Evolutionary conservation across 2,329 filamentous ascomycete genomes (phyloP), one percentile per base, ranked within the genome.

Genomic region (Cadophora malorum): DNA sequence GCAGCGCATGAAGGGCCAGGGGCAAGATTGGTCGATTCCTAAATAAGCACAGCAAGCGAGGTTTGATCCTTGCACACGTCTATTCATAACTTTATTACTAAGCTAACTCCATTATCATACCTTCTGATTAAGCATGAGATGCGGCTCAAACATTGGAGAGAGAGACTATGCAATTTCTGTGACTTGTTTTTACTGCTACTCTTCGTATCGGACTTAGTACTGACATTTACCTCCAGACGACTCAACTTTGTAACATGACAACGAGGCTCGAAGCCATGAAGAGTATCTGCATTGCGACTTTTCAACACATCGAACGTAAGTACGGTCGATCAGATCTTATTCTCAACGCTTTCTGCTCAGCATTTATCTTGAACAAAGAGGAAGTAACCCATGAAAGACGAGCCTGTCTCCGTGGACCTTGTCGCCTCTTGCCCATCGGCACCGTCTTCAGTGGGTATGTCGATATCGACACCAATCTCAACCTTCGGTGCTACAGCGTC

Each of bases 281-380:
- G 35, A 38, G 9, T 9, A 38, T 38, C 41, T 45, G 16, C 12
- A n/a, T n/a, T n/a, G n/a, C n/a, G n/a, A n/a, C n/a, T n/a, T n/a
- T n/a, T n/a, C n/a, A n/a, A n/a, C n/a, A n/a, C n/a, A n/a, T n/a
- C n/a, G n/a, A n/a, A n/a, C n/a, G n/a, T n/a, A n/a, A n/a, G n/a
- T n/a, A n/a, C n/a, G n/a, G n/a, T n/a, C n/a, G n/a, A n/a, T n/a
- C n/a, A n/a, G n/a, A n/a, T n/a, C n/a, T n/a, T n/a, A n/a, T n/a
- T n/a, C n/a, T n/a, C n/a, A n/a, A n/a, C n/a, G n/a, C 14, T 12
- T 7, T 12, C 41, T 45, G 16, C 12, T 25, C 25, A 55, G 9
- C 16, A 8, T 25, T 55, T 55, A 25, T 55, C 52, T n/a, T 55
- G 52, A 16, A 55, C 28, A n/a, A 55, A 55, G 52, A 55, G 52